These are phyloP conservation scores for Delitschia confertaspora DNA, from an alignment of 495 filamentous ascomycete species.

Conservation along the genomic window DNA sequence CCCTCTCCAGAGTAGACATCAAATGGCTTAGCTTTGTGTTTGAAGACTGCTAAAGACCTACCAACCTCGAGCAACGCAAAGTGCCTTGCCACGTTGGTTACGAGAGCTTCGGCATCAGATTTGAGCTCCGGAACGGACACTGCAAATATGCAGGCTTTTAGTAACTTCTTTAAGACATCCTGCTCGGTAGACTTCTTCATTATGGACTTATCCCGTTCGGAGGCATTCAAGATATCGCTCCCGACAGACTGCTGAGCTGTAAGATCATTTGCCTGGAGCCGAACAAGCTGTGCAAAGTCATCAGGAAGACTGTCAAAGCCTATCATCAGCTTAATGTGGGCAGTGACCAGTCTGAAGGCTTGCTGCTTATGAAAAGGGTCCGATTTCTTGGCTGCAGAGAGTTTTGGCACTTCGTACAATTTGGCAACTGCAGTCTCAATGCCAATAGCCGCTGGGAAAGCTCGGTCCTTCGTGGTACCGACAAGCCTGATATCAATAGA, in stretches of 20 bases:
- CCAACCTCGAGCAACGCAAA: slow-evolving; percentile 89
- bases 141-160: slow-evolving; percentile 83
- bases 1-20: slow-evolving; percentile 80
- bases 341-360: slow-evolving; percentile 72
- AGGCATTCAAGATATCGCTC: slow-evolving; percentile 54
- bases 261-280: slow-evolving; percentile 82
- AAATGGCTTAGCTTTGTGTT: slow-evolving; percentile 64
- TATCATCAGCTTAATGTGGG: slow-evolving; percentile 82
- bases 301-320: slow-evolving; percentile 83
- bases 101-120: slow-evolving; percentile 58
- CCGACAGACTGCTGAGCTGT: slow-evolving; percentile 56
- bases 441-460: slow-evolving; percentile 77
- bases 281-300: slow-evolving; percentile 72
- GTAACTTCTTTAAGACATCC: slow-evolving; percentile 65
- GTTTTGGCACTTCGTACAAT: slow-evolving; percentile 67
- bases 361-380: slow-evolving; percentile 89
- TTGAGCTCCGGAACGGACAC: slow-evolving; percentile 72
- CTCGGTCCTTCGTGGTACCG: slow-evolving; percentile 74
- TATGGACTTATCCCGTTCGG: slow-evolving; percentile 71
- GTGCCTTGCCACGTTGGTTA: slow-evolving; percentile 75
- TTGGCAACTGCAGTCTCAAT: slow-evolving; percentile 83
- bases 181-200: slow-evolving; percentile 81
- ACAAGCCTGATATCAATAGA: slow-evolving; percentile 84
- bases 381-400: slow-evolving; percentile 54
- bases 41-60: slow-evolving; percentile 62